Percentiles rank a stretch among this genome's conserved stretches.
These are phyloP conservation scores for Pyrus hybrid DNA, from an alignment of 331 rosid species.

Conservation along the genomic window DNA sequence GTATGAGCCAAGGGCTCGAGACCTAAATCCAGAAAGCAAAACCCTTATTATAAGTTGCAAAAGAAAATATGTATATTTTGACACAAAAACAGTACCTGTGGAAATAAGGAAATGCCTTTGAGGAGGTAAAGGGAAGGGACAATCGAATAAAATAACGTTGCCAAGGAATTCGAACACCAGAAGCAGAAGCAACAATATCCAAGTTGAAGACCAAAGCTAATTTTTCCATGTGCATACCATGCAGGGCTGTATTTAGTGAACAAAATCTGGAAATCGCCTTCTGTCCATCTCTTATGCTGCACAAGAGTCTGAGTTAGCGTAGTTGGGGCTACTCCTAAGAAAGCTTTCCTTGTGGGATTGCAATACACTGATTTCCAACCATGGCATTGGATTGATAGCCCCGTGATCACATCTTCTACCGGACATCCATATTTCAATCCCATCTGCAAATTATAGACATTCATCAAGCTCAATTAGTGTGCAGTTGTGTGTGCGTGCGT, in stretches of 20 bases:
- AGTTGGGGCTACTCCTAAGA: slow-evolving; percentile 9
- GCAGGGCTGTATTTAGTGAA: not conserved
- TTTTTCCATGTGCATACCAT: slow-evolving; percentile 1
- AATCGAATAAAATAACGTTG: slow-evolving; percentile 1
- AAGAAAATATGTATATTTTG: too few relatives aligned
- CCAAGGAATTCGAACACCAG: slow-evolving; percentile 10
- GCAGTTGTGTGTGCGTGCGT: too few relatives aligned
- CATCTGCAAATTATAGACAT: not conserved
- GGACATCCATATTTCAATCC: slow-evolving; percentile 25
- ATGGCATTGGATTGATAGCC: slow-evolving; percentile 12
- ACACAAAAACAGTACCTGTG: slow-evolving; percentile 4
- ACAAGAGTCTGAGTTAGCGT: slow-evolving; percentile 14
- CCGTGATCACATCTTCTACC: slow-evolving; percentile 21
- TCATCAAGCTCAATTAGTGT: not conserved
- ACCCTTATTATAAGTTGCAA: too few relatives aligned
- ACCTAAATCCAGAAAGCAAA: not conserved
- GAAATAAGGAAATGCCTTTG: slow-evolving; percentile 12
- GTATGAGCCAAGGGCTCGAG: not conserved
- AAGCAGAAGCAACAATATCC: not conserved
- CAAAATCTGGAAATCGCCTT: slow-evolving; percentile 40
- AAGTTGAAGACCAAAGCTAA: not conserved
- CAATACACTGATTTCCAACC: slow-evolving; percentile 24
- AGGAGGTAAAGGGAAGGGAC: slow-evolving; percentile 18
- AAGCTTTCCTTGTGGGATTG: slow-evolving; percentile 12
- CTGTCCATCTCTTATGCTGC: slow-evolving; percentile 78